Base-by-base conservation (phyloP, 331 rosid genomes). In the Prunus yedoensis region DNA sequence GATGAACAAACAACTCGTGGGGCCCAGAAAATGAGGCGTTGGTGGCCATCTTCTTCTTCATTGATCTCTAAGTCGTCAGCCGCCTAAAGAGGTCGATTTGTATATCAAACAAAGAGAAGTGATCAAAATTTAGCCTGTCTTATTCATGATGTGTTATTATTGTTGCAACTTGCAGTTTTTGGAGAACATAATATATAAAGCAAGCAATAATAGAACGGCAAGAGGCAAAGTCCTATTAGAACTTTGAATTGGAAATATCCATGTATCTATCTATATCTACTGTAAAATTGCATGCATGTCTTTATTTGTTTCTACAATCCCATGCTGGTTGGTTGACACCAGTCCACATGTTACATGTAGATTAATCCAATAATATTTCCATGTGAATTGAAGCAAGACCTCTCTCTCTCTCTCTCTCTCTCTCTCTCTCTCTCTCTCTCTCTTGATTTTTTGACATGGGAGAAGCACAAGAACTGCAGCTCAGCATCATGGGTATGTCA, bases 401-500 rank as follows among this genome's bases (percentile, higher is more conserved):
- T 5, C 66, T 21, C 21, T 21, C 21, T 21, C 21, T 21, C 21
- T 21, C 21, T 21, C 21, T 21, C 21, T 21, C 21, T 21, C 21
- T 21, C 21, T 62, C 63, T 12, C 64, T 56, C 61, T 10, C 68
- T 20, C 73, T 70, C 79, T 66, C 68, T 20, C 73, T 70, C 79
- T 66, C 74, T 25, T 67, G 16, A 54, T 32, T 60, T 0, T 59
- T 71, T 61, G 81, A 66, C 77, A 86, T 86, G 87, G 81, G 11
- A 75, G 81, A 66, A 43, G 73, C 78, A 70, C 83, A 67, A 66
- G 81, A 74, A 56, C 62, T 74, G 61, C 74, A 59, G 25, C 85
- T 80, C 56, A 83, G 69, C 66, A 74, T 86, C 27, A 50, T 32
- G 35, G 84, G 89, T 86, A 52, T 74, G 86, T 77, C 51, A 32